Conservation (phyloP, 2,329 filamentous ascomycete species). For the Dryadomyces quercus-mongolicae region DNA sequence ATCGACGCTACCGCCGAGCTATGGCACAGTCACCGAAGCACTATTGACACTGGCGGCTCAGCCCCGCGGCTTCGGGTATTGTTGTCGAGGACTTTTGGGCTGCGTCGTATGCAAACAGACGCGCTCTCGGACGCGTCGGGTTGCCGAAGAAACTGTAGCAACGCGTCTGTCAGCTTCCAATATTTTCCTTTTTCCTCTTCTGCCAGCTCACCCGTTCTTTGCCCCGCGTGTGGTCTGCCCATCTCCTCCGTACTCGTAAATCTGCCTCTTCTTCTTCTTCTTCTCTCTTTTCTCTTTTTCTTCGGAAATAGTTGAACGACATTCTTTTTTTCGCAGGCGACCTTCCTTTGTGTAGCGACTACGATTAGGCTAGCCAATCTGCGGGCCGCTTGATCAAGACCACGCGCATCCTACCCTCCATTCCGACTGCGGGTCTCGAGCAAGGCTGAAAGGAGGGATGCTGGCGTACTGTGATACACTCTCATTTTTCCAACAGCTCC, state of each 20-base stretch:
- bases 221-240: neutral
- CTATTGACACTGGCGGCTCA: no score
- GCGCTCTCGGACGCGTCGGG: neutral
- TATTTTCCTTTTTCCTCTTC: neutral
- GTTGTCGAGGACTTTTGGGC: neutral
- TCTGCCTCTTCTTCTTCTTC: no score
- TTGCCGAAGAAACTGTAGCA: neutral
- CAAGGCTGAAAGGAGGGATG: neutral
- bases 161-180: neutral
- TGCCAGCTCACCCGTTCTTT: neutral
- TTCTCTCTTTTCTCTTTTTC: neutral
- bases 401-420: neutral
- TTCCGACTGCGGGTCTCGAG: neutral
- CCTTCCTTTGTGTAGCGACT: neutral
- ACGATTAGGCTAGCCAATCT: neutral
- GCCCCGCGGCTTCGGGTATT: no score
- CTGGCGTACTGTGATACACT: neutral
- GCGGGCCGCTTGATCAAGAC: neutral
- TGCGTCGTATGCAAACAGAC: neutral
- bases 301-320: neutral
- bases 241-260: neutral
- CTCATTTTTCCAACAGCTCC: neutral
- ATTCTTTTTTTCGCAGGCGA: neutral
- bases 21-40: no score
- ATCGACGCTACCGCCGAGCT: no score